Conservation (phyloP, 2,329 filamentous ascomycete genomes). For the Ophiostoma ips region DNA sequence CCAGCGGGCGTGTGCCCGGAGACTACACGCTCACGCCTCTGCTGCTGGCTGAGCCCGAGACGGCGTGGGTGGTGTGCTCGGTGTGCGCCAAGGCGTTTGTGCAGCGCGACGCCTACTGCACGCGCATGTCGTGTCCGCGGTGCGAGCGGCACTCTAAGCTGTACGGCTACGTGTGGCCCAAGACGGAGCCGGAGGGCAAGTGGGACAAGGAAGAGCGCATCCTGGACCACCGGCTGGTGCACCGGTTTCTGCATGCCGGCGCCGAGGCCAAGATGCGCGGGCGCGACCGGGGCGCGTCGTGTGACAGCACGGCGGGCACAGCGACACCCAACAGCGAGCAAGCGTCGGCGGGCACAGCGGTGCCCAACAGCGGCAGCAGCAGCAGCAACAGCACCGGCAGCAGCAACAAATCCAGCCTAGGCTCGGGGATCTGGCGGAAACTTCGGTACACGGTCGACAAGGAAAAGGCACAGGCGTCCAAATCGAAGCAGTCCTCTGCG, state of each 20-base stretch:
- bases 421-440: slow-evolving; percentile 15
- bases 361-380: too few relatives aligned
- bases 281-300: slow-evolving; percentile 13
- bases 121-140: slow-evolving; percentile 70
- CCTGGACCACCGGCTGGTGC: slow-evolving; percentile 73
- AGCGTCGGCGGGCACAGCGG: not conserved
- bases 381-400: too few relatives aligned
- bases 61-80: slow-evolving; percentile 78
- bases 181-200: slow-evolving; percentile 70
- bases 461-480: not conserved
- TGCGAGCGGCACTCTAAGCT: slow-evolving; percentile 93
- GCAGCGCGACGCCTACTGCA: slow-evolving; percentile 77
- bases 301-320: not conserved
- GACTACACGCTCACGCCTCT: slow-evolving; percentile 73
- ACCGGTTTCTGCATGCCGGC: slow-evolving; percentile 64
- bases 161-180: slow-evolving; percentile 92
- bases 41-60: slow-evolving; percentile 60
- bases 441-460: slow-evolving; percentile 10
- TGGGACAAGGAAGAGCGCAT: slow-evolving; percentile 58
- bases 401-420: not conserved
- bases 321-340: not conserved
- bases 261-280: slow-evolving; percentile 48
- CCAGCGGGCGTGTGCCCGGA: slow-evolving; percentile 41
- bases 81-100: slow-evolving; percentile 75
- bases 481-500: too few relatives aligned